phyloP scores from a whole-genome alignment of 805 yeast genomes.

The Teunomyces pallodes region DNA sequence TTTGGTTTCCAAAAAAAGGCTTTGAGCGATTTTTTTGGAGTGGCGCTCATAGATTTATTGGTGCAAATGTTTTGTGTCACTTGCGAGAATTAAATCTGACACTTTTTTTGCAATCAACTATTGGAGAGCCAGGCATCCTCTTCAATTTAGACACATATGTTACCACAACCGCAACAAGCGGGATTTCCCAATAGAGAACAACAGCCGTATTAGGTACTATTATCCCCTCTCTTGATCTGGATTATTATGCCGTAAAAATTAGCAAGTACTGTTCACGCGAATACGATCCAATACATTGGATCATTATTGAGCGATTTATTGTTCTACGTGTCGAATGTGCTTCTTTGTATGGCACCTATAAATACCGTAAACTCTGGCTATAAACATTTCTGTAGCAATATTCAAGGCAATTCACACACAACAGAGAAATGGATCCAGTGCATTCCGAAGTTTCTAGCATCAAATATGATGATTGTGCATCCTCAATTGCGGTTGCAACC shows the following conservation, averaged over 20 bases:
- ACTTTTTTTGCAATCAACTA: neutral
- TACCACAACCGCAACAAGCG: neutral
- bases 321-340: neutral
- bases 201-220: neutral
- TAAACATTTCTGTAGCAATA: neutral
- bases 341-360: neutral
- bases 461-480: slow-evolving; percentile 5
- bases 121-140: neutral
- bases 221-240: too few species aligned
- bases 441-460: slow-evolving; percentile 4
- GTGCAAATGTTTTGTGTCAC: slow-evolving; percentile 2
- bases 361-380: neutral
- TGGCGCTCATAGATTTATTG: neutral
- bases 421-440: slow-evolving; percentile 4
- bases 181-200: neutral
- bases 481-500: neutral
- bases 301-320: neutral
- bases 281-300: neutral
- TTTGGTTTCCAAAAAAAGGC: neutral
- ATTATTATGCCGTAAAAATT: too few species aligned
- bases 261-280: neutral
- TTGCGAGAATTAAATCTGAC: neutral
- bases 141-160: neutral
- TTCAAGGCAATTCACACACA: neutral
- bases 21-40: neutral